Conservation (phyloP, 768 basidiomycete genomes). For the Xerocomus brunneocitrinus region DNA sequence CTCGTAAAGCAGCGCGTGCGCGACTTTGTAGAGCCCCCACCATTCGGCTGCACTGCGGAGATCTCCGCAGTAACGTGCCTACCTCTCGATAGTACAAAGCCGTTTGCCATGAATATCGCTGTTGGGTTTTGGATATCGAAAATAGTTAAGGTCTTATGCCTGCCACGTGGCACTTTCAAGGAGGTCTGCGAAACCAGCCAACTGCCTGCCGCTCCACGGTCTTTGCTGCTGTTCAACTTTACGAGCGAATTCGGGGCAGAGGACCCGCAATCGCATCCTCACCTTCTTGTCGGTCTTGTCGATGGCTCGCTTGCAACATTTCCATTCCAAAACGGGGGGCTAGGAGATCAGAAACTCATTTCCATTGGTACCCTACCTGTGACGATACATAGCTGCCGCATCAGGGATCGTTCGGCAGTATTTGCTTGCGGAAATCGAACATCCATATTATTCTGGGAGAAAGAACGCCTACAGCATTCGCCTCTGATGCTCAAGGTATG, state of each 20-base stretch:
- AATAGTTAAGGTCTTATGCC: conserved; percentile 50
- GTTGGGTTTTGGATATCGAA: conserved; percentile 79
- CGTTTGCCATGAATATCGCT: conserved; percentile 46
- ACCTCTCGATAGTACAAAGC: conserved; percentile 45
- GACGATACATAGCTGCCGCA: conserved; percentile 47
- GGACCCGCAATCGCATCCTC: conserved; percentile 38
- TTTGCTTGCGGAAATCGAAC: conserved; percentile 72
- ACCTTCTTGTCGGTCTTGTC: conserved; percentile 68
- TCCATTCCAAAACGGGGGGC: conserved; percentile 37
- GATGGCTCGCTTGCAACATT: conserved; percentile 69
- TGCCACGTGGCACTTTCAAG: conserved; percentile 22
- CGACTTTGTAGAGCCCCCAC: conserved; percentile 21
- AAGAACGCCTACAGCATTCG: conserved; percentile 58
- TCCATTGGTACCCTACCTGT: conserved; percentile 68
- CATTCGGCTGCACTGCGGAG: conserved; percentile 35
- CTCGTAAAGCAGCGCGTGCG: conserved; percentile 27
- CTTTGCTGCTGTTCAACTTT: conserved; percentile 57
- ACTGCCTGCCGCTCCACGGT: conserved; percentile 43
- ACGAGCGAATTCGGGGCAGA: conserved; percentile 34
- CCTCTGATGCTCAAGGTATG: conserved; percentile 66
- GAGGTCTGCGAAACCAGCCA: conserved; percentile 22
- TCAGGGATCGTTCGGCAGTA: conserved; percentile 52
- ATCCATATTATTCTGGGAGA: conserved; percentile 65
- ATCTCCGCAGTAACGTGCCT: conserved; percentile 69
- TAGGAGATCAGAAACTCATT: conserved; percentile 52